Evolutionary conservation across 805 yeast genomes (phyloP).

Genomic region (Brettanomyces custersianus): DNA sequence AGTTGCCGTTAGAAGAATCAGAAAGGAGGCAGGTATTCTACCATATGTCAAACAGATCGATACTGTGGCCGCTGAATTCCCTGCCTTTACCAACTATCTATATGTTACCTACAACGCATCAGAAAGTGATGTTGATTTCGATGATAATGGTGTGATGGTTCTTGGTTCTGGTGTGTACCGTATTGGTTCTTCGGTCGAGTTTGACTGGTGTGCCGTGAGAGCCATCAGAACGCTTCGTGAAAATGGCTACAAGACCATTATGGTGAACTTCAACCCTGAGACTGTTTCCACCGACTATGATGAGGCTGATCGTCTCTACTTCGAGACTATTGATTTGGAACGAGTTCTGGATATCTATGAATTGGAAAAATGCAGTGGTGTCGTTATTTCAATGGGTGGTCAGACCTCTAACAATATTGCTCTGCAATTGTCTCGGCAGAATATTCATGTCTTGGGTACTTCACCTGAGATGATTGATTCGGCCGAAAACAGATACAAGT

Average conservation of each 20-base stretch:
- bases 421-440: constrained; percentile 82
- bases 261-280: constrained; percentile 98
- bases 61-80: constrained; percentile 98
- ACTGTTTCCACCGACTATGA: constrained; percentile 98
- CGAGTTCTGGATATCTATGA: constrained; percentile 93
- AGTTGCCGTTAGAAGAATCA: constrained; percentile 80
- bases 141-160: constrained; percentile 91
- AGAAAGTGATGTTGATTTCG: constrained; percentile 74
- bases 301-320: constrained; percentile 94
- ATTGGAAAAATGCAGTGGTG: constrained; percentile 83
- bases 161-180: constrained; percentile 98
- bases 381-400: constrained; percentile 96
- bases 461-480: constrained; percentile 97
- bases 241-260: constrained; percentile 80
- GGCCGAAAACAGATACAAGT: constrained; percentile 96
- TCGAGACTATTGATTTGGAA: constrained; percentile 91
- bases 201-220: constrained; percentile 99
- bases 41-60: constrained; percentile 97
- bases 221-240: constrained; percentile 91
- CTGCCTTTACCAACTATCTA: constrained; percentile 89
- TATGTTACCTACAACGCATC: constrained; percentile 94
- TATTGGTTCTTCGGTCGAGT: constrained; percentile 97
- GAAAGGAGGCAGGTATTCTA: constrained; percentile 76
- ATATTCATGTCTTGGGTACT: constrained; percentile 92
- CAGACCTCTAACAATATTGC: constrained; percentile 98